Evolutionary conservation across 495 filamentous ascomycete species (phyloP).

Genomic region (Tuber aestivum): DNA sequence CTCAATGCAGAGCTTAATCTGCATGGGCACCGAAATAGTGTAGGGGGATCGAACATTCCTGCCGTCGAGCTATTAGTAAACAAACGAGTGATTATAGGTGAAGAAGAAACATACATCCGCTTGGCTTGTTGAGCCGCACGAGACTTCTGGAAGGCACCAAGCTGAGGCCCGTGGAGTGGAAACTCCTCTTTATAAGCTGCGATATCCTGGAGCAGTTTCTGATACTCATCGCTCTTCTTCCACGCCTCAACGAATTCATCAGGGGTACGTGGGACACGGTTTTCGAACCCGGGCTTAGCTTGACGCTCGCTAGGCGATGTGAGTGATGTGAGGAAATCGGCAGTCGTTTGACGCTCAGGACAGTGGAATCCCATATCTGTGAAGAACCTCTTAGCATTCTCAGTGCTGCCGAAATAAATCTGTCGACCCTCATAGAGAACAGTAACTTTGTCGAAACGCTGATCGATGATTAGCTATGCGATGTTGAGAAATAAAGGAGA

Average conservation of each 20-base stretch:
- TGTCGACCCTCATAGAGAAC: constrained; percentile 77
- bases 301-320: constrained; percentile 65
- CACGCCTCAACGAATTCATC: constrained; percentile 66
- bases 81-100: constrained; percentile 6
- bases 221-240: constrained; percentile 63
- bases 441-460: constrained; percentile 66
- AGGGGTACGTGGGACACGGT: constrained; percentile 61
- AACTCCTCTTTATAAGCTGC: constrained; percentile 46
- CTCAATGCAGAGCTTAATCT: constrained; percentile 66
- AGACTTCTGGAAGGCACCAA: constrained; percentile 56
- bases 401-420: constrained; percentile 67
- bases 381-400: constrained; percentile 63
- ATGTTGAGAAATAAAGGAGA: background rate
- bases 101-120: constrained; percentile 39
- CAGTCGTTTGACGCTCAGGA: constrained; percentile 64
- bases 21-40: constrained; percentile 65
- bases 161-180: constrained; percentile 29
- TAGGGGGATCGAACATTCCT: constrained; percentile 63
- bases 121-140: constrained; percentile 63
- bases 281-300: constrained; percentile 59
- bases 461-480: constrained; percentile 2
- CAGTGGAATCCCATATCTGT: constrained; percentile 69
- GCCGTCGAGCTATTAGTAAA: constrained; percentile 8
- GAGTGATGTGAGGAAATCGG: constrained; percentile 75
- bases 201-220: constrained; percentile 57